A percentile compares a stretch with the other conserved stretches of the same genome.
phyloP scores from a whole-genome alignment of 768 basidiomycete genomes.

The Cyathus striatus region DNA sequence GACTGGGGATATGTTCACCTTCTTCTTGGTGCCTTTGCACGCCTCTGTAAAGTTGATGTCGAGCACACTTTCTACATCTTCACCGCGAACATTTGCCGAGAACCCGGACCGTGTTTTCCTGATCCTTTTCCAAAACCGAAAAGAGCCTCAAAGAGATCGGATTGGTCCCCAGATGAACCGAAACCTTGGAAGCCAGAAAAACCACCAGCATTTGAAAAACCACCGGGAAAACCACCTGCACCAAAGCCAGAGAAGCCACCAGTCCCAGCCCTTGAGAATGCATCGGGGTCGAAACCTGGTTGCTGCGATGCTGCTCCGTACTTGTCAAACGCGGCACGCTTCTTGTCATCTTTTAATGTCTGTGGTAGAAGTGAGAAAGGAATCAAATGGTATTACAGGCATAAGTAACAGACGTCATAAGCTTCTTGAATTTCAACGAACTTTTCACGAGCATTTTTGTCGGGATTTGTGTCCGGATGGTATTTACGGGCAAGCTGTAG shows the following conservation, averaged over 20 bases:
- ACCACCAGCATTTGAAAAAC: slow-evolving; percentile 42
- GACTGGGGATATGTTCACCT: slow-evolving; percentile 74
- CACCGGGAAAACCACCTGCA: too few species aligned
- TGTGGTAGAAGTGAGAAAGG: too few species aligned
- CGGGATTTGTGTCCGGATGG: slow-evolving; percentile 96
- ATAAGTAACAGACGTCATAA: slow-evolving; percentile 91
- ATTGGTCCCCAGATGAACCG: slow-evolving; percentile 38
- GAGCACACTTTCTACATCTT: slow-evolving; percentile 76
- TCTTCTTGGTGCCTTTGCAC: slow-evolving; percentile 82
- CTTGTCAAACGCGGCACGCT: slow-evolving; percentile 84
- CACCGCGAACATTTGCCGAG: slow-evolving; percentile 51
- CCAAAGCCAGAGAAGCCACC: slow-evolving; percentile 30
- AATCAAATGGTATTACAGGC: too few species aligned
- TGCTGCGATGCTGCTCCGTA: slow-evolving; percentile 92
- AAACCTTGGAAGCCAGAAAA: slow-evolving; percentile 75
- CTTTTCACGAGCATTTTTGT: slow-evolving; percentile 84
- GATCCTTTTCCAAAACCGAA: slow-evolving; percentile 65
- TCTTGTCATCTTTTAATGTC: slow-evolving; percentile 93
- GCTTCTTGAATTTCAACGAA: slow-evolving; percentile 97
- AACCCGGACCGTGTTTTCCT: slow-evolving; percentile 39
- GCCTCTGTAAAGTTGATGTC: slow-evolving; percentile 87
- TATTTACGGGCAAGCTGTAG: slow-evolving; percentile 92
- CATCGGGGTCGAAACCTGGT: slow-evolving; percentile 89
- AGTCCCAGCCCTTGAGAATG: slow-evolving; percentile 55
- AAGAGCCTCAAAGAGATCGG: slow-evolving; percentile 81